Base-by-base conservation (phyloP, 352 stramenopile species). In the Phytophthora fragariae region DNA sequence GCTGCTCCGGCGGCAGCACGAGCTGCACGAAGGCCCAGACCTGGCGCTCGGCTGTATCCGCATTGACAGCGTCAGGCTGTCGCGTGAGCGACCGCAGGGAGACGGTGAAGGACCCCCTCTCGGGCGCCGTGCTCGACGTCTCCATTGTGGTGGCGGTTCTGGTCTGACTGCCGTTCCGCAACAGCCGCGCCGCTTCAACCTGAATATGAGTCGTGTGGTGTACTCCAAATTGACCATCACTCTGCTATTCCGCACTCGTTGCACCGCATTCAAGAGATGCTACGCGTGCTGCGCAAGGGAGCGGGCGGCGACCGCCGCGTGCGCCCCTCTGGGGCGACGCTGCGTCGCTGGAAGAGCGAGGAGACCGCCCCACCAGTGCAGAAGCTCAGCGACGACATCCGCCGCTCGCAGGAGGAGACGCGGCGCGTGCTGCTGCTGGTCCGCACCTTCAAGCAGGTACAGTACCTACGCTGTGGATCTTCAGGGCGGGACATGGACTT, bases 381-480 rank as follows among this genome's bases (percentile, higher is more conserved):
- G 58, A 85, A 84, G 46, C 80, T 96, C 15, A 96, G 85, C 68
- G 76, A 88, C 58, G 87, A 93, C 58, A 91, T 93, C 68, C 84
- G 87, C 67, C 86, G 89, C 70, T 95, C 89, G 33, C 90, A 97
- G 70, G 90, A 97, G 73, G 90, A 97, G 61, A 94, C 86, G 54
- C 86, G 90, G 15, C 87, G 88, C 27, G 88, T 97, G 59, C 68
- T 95, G 61, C 81, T 92, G 31, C 75, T 97, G 49, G 95, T 97
- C 70, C 90, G 90, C 73, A 95, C 90, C 46, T 97, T 97, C 75
- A 95, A 95, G 62, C 90, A 95, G 73, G 84, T 89, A 47, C 24
- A 37, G 24, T 27, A 27, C 24, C 24, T 17, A 44, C 37, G 37
- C 37, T 50, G 15, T 21, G 44, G 15, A 54, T 54, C 35, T 55